Evolutionary conservation across 2,329 filamentous ascomycete species (phyloP).

Genomic region (Hymenotorrendiella dingleyae): DNA sequence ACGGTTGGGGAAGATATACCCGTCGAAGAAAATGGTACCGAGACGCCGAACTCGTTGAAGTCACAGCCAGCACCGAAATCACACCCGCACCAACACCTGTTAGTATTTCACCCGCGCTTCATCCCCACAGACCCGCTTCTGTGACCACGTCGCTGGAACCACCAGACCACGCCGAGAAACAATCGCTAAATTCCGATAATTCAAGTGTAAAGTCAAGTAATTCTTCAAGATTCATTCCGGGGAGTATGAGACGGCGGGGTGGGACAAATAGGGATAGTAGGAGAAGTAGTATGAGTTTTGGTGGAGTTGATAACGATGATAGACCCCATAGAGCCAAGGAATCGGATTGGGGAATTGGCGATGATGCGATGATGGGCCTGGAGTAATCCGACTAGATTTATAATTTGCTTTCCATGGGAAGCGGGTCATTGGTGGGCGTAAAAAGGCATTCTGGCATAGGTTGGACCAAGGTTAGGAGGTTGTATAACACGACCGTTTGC

Average conservation of each 20-base stretch:
- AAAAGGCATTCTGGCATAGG: background rate
- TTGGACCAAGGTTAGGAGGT: background rate
- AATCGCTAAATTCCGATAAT: slow-evolving; percentile 7
- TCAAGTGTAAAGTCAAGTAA: slow-evolving; percentile 9
- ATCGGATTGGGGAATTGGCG: slow-evolving; percentile 71
- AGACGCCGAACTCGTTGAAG: slow-evolving; percentile 89
- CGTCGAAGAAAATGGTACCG: slow-evolving; percentile 92
- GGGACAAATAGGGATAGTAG: slow-evolving; percentile 11
- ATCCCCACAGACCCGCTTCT: slow-evolving; percentile 17
- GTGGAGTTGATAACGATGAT: slow-evolving; percentile 32
- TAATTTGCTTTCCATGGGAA: no score
- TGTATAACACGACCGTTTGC: no score
- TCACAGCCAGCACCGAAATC: slow-evolving; percentile 40
- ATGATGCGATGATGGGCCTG: slow-evolving; percentile 78
- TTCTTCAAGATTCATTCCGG: slow-evolving; percentile 18
- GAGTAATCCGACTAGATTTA: slow-evolving; percentile 50
- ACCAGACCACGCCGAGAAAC: slow-evolving; percentile 14
- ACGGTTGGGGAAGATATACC: slow-evolving; percentile 94
- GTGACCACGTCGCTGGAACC: slow-evolving; percentile 5
- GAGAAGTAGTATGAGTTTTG: slow-evolving; percentile 16
- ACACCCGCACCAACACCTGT: slow-evolving; percentile 36
- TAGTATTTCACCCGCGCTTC: slow-evolving; percentile 16
- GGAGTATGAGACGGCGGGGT: slow-evolving; percentile 17
- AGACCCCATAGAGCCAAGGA: slow-evolving; percentile 48
- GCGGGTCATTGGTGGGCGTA: background rate